These are phyloP conservation scores for Ganoderma meredithae DNA, from an alignment of 1,284 basidiomycete species.

Conservation along the genomic window DNA sequence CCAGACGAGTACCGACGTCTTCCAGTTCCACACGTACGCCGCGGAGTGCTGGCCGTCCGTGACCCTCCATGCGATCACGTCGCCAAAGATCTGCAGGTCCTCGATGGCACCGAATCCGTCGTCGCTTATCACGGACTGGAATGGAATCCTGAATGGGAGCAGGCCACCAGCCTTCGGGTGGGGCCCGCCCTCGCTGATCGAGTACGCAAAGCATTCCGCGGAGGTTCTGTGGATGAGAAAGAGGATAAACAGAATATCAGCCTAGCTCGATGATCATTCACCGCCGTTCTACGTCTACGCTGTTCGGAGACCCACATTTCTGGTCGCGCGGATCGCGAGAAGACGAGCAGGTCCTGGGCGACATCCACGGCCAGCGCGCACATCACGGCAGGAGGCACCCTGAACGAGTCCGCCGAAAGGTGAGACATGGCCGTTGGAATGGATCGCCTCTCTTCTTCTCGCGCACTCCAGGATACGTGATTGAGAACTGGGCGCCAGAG, in stretches of 20 bases:
- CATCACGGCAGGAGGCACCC: background rate
- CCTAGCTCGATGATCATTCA: background rate
- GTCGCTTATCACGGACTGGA: background rate
- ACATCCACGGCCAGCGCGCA: background rate
- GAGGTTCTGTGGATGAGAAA: background rate
- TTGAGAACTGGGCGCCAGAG: background rate
- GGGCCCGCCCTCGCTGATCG: background rate
- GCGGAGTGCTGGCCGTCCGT: background rate
- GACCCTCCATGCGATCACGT: background rate
- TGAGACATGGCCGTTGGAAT: background rate
- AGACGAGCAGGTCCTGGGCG: background rate
- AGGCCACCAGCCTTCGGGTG: background rate
- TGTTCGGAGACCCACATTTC: background rate
- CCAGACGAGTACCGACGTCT: background rate
- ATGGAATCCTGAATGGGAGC: background rate
- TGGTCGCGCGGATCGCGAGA: background rate
- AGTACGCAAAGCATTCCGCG: background rate
- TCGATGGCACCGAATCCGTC: background rate
- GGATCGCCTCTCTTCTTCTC: background rate
- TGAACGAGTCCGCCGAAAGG: no score
- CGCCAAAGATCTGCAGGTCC: background rate
- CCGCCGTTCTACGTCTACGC: no score
- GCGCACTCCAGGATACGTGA: fast-evolving
- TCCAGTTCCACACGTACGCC: background rate
- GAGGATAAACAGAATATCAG: no score